phyloP scores from a whole-genome alignment of 805 yeast species.

The Spathaspora passalidarum region DNA sequence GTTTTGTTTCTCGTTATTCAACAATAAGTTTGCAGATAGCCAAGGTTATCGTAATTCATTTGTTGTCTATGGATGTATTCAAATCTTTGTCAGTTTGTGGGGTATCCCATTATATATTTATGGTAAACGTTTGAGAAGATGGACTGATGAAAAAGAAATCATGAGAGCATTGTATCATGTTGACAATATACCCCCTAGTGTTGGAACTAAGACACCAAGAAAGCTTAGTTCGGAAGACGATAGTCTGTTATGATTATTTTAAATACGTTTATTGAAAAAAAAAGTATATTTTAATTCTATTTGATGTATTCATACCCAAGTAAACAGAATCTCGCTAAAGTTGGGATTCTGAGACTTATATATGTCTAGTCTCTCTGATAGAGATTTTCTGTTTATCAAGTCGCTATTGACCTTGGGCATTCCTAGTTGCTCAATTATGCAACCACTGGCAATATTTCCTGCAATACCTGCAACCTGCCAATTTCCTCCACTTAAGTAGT shows the following conservation, averaged over 20 bases:
- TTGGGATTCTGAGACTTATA: constrained; percentile 31
- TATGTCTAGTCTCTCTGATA: constrained; percentile 41
- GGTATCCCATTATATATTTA: constrained; percentile 53
- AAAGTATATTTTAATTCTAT: background rate
- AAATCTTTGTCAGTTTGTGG: constrained; percentile 44
- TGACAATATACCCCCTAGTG: constrained; percentile 9
- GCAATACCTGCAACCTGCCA: constrained; percentile 55
- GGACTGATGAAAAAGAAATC: constrained; percentile 49
- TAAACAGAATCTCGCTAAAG: background rate
- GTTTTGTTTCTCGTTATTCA: constrained; percentile 55
- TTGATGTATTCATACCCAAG: background rate
- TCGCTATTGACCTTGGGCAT: constrained; percentile 48
- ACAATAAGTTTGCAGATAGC: constrained; percentile 40
- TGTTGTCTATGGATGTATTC: constrained; percentile 51
- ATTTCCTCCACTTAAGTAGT: constrained; percentile 44
- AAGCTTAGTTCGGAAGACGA: background rate
- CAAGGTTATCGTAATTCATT: constrained; percentile 47
- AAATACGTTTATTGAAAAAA: too few species aligned
- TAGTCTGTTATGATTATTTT: background rate
- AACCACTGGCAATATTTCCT: constrained; percentile 78
- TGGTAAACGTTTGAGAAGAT: constrained; percentile 49
- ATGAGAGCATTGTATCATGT: constrained; percentile 34
- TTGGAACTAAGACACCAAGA: background rate
- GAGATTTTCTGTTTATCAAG: constrained; percentile 58
- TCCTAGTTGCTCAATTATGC: constrained; percentile 79